Evolutionary conservation across 768 basidiomycete genomes (phyloP), one percentile per base, ranked within the genome.

Genomic region (Phaffia australis): DNA sequence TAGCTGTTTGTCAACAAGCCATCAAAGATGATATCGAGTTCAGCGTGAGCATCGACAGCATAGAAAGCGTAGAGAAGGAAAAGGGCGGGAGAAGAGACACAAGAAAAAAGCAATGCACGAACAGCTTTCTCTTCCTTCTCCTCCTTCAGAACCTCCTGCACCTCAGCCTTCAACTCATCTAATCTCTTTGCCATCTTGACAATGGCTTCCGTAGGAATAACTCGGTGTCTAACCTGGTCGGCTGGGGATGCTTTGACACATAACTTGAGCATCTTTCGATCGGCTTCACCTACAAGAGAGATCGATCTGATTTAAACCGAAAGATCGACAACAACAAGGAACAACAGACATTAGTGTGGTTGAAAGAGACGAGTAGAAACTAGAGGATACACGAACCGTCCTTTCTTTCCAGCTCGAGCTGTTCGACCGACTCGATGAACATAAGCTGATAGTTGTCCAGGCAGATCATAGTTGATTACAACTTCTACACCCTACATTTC

Each of bases 391-490:
- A 79, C 86, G 71, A 70, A 90, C 89, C 93, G 83, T 76, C 95
- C 95, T 73, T 86, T 87, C 71, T 82, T 83, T 6, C 95, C 95
- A 3, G 95, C 94, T 74, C 95, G 86, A 32, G 95, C 95, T 58
- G 95, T 99, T 74, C 95, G 83, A 71, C 95, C 95, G 27, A 98
- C 94, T 67, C 95, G 87, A 76, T 99, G 95, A 42, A 97, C 82
- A 77, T 99, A 99, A 72, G 92, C 91, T 9, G 88, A 84, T 46
- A 97, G 79, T 73, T 92, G 88, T 23, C 83, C 82, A 14, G 95
- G 95, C 94, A 98, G 95, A 75, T 99, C 95, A 74, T 93, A 98
- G 77, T 99, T 99, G 75, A 99, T 92, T 69, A 99, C 90, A 2
- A 91, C 92, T 74, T 98, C 89, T 29, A 97, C 86, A 19, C 93